A percentile compares a stretch with the other conserved stretches of the same genome.
These are phyloP conservation scores for Litsea cubeba DNA, from an alignment of 164 flowering plant species.

Conservation along the genomic window DNA sequence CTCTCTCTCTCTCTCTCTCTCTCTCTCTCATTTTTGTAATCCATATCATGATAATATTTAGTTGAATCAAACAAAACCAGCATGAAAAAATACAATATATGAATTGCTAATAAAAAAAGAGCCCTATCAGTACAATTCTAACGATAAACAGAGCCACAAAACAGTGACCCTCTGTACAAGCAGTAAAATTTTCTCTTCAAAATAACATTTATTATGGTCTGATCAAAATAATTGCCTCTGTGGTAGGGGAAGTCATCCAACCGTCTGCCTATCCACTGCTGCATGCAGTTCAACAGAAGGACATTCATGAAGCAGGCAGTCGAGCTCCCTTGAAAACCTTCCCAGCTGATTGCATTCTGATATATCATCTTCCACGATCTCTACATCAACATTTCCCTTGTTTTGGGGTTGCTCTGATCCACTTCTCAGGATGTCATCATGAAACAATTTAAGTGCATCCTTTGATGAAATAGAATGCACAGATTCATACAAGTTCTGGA, in stretches of 20 bases:
- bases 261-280: conserved; percentile 11
- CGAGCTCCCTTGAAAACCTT: conserved; percentile 33
- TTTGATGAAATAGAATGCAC: conserved; percentile 48
- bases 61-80: too few relatives aligned
- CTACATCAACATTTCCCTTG: conserved; percentile 7
- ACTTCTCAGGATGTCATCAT: conserved; percentile 29
- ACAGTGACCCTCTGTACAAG: too few relatives aligned
- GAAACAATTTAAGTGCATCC: conserved; percentile 50
- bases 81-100: too few relatives aligned
- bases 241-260: background rate
- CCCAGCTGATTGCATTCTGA: conserved; percentile 28
- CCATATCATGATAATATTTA: too few relatives aligned
- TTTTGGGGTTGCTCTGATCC: conserved; percentile 18
- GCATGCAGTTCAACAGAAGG: conserved; percentile 33
- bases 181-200: too few relatives aligned
- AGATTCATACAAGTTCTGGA: conserved; percentile 43
- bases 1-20: too few relatives aligned
- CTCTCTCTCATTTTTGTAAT: too few relatives aligned
- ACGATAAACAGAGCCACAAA: too few relatives aligned
- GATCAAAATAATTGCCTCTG: too few relatives aligned
- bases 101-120: too few relatives aligned
- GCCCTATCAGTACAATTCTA: too few relatives aligned
- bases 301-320: conserved; percentile 34
- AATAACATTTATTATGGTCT: too few relatives aligned
- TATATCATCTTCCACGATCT: conserved; percentile 13